Conservation (phyloP, 176 grass and related monocot genomes). For the Carex cristatella region DNA sequence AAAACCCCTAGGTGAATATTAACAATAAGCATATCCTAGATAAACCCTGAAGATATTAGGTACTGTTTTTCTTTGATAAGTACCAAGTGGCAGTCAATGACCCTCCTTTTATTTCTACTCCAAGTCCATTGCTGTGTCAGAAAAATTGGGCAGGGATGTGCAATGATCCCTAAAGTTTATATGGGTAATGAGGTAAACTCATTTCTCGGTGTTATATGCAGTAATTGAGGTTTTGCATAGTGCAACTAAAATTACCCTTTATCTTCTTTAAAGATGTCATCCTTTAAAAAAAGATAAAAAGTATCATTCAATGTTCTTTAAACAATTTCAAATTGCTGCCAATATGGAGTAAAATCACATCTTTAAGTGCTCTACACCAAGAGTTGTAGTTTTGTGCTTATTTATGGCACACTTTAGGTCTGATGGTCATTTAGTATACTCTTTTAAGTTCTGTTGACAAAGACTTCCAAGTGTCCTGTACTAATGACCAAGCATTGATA, state of each 20-base stretch:
- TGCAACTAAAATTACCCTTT: background rate
- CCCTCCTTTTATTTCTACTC: background rate
- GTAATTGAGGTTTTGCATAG: background rate
- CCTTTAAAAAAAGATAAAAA: background rate
- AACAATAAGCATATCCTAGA: background rate
- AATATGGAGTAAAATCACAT: background rate
- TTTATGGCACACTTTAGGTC: background rate
- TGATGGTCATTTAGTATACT: background rate
- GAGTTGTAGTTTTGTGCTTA: background rate
- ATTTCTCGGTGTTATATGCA: background rate
- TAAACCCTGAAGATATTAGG: background rate
- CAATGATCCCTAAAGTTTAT: background rate
- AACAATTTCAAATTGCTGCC: background rate
- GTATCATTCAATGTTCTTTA: background rate
- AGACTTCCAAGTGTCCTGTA: background rate
- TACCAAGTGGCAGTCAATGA: background rate
- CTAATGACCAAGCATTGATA: background rate
- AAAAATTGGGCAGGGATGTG: background rate
- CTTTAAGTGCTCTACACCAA: background rate
- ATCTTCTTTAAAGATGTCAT: background rate
- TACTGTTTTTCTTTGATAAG: background rate
- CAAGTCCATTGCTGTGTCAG: background rate
- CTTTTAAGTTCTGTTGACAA: background rate
- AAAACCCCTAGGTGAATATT: background rate
- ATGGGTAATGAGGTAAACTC: background rate